A percentile compares a stretch with the other conserved stretches of the same genome.
Evolutionary conservation across 2,329 filamentous ascomycete genomes (phyloP).

Genomic region (Juglanconis oblonga): DNA sequence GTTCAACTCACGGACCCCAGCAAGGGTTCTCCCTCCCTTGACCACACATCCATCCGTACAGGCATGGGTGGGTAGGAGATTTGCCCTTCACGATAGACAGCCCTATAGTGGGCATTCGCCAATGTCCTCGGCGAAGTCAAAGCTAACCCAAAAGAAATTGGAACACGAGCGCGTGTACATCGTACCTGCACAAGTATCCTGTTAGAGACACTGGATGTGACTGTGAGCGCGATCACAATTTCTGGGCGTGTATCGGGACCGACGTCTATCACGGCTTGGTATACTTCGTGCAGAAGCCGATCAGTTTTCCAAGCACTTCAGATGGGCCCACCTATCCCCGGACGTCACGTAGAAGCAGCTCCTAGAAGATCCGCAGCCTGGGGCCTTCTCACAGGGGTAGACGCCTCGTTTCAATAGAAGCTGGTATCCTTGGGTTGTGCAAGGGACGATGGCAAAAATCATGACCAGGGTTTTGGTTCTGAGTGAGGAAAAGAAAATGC

Average conservation of each 20-base stretch:
- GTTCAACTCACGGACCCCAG: conserved; percentile 13
- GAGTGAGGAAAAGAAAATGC: conserved; percentile 11
- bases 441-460: conserved; percentile 1
- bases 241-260: conserved; percentile 3
- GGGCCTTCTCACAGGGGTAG: conserved; percentile 12
- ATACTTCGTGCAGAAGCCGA: background rate
- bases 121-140: background rate
- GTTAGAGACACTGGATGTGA: background rate
- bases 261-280: conserved; percentile 4
- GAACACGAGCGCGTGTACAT: background rate
- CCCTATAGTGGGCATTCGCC: background rate
- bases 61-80: conserved; percentile 8
- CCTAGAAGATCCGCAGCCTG: background rate
- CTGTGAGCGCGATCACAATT: background rate
- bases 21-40: conserved; percentile 13
- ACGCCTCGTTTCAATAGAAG: conserved; percentile 17
- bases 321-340: conserved; percentile 16
- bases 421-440: conserved; percentile 9
- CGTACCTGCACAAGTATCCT: background rate
- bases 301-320: background rate
- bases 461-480: background rate
- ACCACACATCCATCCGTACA: conserved; percentile 8
- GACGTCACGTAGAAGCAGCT: background rate
- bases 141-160: background rate
- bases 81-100: conserved; percentile 1